Conservation (phyloP, 305 asterid species). For the Plantago coronopus region DNA sequence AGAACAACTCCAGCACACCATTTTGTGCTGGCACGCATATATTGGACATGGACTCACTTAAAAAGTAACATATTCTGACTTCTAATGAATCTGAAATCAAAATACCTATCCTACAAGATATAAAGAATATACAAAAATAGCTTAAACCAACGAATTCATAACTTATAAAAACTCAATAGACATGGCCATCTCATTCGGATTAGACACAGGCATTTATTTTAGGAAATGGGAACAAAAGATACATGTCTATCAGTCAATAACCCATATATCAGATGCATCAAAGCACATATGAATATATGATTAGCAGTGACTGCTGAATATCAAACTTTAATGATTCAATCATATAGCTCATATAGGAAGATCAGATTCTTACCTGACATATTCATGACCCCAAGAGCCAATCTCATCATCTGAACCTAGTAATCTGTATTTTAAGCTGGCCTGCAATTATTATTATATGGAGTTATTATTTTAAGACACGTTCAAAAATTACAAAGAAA, state of each 20-base stretch:
- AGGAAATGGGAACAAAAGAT: constrained; percentile 6
- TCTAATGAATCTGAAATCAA: too few species aligned
- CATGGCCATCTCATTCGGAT: constrained; percentile 4
- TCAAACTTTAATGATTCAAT: constrained; percentile 11
- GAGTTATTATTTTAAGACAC: constrained; percentile 9
- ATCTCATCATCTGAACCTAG: constrained; percentile 91
- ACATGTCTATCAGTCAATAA: background rate
- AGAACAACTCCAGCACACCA: background rate
- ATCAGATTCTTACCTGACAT: constrained; percentile 66
- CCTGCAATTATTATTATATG: constrained; percentile 50
- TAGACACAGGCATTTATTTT: too few species aligned
- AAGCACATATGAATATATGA: background rate
- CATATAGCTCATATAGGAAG: constrained; percentile 4
- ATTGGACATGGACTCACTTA: too few species aligned
- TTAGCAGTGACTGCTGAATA: background rate
- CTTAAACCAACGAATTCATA: too few species aligned
- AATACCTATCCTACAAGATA: too few species aligned
- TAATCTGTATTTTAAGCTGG: constrained; percentile 90
- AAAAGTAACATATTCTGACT: too few species aligned
- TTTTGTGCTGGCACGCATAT: background rate
- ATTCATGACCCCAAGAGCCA: constrained; percentile 99
- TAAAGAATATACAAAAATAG: too few species aligned
- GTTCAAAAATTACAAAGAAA: background rate
- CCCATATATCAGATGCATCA: too few species aligned
- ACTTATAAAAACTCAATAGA: background rate